phyloP scores from a whole-genome alignment of 2,329 filamentous ascomycete species.

The Parastagonospora nodorum region DNA sequence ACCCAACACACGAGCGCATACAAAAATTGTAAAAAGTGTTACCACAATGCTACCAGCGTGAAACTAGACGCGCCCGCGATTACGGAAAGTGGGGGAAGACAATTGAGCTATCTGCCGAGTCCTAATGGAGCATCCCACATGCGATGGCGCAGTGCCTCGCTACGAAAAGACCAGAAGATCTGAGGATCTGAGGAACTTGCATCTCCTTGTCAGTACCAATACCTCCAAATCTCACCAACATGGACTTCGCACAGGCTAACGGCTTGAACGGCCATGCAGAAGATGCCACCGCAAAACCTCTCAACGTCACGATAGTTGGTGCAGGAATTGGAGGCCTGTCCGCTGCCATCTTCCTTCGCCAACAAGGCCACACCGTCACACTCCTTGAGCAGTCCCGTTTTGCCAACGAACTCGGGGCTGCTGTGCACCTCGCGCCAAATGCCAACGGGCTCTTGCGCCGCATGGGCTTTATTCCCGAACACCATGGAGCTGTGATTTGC shows the following conservation, averaged over 20 bases:
- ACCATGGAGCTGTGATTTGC: conserved; percentile 44
- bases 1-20: no score
- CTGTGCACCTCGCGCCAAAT: conserved; percentile 68
- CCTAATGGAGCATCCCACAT: no score
- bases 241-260: conserved; percentile 23
- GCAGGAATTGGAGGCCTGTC: conserved; percentile 60
- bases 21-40: no score
- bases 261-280: conserved; percentile 1
- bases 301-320: conserved; percentile 47
- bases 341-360: conserved; percentile 59
- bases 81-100: no score
- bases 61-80: no score
- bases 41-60: no score
- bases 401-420: conserved; percentile 63
- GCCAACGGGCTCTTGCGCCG: conserved; percentile 60
- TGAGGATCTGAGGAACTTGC: background rate
- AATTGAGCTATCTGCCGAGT: no score
- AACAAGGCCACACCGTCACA: conserved; percentile 38
- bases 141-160: no score
- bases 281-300: conserved; percentile 28
- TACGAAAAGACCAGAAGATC: no score
- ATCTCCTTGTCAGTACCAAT: background rate
- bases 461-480: conserved; percentile 50
- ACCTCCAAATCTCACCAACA: background rate
- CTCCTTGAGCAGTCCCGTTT: conserved; percentile 56